Percentiles rank a stretch among this genome's conserved stretches.
These are phyloP conservation scores for Zopfia rhizophila DNA, from an alignment of 2,329 filamentous ascomycete genomes.

Conservation along the genomic window DNA sequence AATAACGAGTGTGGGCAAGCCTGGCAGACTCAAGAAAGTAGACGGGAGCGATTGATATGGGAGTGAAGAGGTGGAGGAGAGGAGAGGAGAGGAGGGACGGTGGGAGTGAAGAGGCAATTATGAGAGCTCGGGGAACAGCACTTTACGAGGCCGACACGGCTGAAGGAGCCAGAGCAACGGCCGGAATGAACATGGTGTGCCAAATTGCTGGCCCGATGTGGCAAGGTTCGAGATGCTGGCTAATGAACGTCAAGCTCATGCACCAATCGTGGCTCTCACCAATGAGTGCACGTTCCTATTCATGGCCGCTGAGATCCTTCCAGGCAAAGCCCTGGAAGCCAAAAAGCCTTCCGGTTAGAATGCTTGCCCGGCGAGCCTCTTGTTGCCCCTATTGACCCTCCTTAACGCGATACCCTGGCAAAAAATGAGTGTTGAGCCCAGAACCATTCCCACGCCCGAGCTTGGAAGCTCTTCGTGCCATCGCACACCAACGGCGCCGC, in stretches of 20 bases:
- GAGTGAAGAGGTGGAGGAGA: conserved; percentile 27
- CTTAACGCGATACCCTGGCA: no score
- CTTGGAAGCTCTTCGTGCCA: conserved; percentile 14
- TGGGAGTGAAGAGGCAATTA: conserved; percentile 23
- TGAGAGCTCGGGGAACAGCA: conserved; percentile 31
- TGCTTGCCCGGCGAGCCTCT: no score
- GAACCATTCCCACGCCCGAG: conserved; percentile 16
- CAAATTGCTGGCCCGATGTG: conserved; percentile 15
- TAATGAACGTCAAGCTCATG: conserved; percentile 31
- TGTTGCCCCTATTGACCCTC: no score
- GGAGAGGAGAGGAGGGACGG: conserved; percentile 25
- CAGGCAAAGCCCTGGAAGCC: no score
- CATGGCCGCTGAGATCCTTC: no score
- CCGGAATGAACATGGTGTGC: conserved; percentile 41
- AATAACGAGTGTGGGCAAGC: conserved; percentile 40
- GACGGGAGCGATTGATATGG: conserved; percentile 15
- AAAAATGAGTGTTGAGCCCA: no score
- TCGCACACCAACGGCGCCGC: conserved; percentile 4
- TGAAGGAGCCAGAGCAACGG: conserved; percentile 42
- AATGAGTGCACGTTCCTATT: no score
- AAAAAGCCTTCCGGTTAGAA: no score
- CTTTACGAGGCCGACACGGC: conserved; percentile 32
- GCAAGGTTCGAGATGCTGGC: conserved; percentile 24
- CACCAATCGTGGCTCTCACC: conserved; percentile 34
- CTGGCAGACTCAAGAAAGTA: conserved; percentile 28